Base-by-base conservation (phyloP, 495 filamentous ascomycete genomes). In the Lophium mytilinum region DNA sequence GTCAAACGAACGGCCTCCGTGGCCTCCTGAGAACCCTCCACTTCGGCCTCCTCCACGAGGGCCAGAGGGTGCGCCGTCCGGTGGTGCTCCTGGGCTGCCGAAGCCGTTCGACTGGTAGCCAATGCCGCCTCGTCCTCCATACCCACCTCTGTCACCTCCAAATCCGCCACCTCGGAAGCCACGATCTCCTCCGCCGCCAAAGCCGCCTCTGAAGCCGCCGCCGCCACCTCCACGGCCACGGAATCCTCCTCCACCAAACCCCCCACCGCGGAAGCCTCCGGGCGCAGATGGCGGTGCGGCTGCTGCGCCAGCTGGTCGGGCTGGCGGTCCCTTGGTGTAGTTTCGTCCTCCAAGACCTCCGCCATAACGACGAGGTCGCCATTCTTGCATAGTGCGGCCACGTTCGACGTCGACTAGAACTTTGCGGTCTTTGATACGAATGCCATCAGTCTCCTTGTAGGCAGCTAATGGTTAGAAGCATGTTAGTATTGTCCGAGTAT, bases 391-490 rank as follows among this genome's bases (percentile, higher is more conserved):
- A 37, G 93, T 96, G 54, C 93, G 86, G 60, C 93, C 94, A 68
- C 94, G 86, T 71, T 98, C 93, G 49, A 96, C 92, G 71, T 98
- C 93, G 56, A 98, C 90, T 67, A 94, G 80, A 59, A 96, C 88
- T 52, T 86, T 84, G 62, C 93, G 84, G 63, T 91, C 91, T 70
- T 88, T 94, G 75, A 97, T 95, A 42, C 86, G 83, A 56, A 95
- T 87, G 63, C 88, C 88, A 80, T 96, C 93, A 69, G 83, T 87
- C 69, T 87, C 86, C 72, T 89, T 89, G 75, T 89, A 89, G 66
- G 86, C 86, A 65, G 83, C 84, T 88, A 40, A 52, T 15, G 7
- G 14, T 14, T 48, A 15, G 15, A 36, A 52, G 50, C 50, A 17
- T 35, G 57, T 60, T 35, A 60, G 57, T 33, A 30, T 56, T 56